Evolutionary conservation across 2,329 filamentous ascomycete species (phyloP).

Genomic region (Raffaelea arxii): DNA sequence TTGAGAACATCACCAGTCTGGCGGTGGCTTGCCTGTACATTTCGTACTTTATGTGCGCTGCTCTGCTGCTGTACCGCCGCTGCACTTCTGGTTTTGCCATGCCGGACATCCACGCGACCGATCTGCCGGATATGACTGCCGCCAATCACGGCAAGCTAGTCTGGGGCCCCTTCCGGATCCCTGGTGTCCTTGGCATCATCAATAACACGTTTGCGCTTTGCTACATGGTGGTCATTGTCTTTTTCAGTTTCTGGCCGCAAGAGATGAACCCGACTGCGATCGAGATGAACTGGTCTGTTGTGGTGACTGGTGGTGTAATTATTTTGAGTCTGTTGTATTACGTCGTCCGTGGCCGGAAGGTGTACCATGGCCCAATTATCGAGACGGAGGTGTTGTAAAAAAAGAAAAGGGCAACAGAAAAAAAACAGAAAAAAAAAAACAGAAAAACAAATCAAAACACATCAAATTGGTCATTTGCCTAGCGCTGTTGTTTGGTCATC

Average conservation of each 20-base stretch:
- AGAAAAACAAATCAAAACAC: no score
- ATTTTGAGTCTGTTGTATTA: conserved; percentile 30
- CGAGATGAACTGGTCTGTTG: conserved; percentile 41
- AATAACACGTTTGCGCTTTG: conserved; percentile 32
- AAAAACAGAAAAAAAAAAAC: no score
- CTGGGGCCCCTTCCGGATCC: conserved; percentile 24
- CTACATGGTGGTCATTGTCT: conserved; percentile 34
- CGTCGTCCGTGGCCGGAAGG: conserved; percentile 17
- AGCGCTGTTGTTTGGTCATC: no score
- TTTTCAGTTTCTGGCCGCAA: conserved; percentile 39
- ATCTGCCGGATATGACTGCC: not conserved
- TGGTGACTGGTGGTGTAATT: conserved; percentile 30
- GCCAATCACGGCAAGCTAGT: not conserved
- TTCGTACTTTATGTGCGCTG: conserved; percentile 39
- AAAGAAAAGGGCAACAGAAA: no score
- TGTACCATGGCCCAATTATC: conserved; percentile 8
- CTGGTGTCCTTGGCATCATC: conserved; percentile 30
- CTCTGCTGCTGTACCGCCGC: conserved; percentile 32
- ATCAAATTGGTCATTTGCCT: no score
- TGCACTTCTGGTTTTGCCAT: conserved; percentile 25
- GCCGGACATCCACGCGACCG: not conserved
- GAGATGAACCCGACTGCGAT: conserved; percentile 22
- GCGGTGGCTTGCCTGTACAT: conserved; percentile 38
- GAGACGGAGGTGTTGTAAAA: not conserved
- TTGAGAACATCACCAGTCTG: conserved; percentile 44